These are phyloP conservation scores for Cetraspora pellucida DNA, from an alignment of 192 early-diverging fungal species.

Conservation along the genomic window DNA sequence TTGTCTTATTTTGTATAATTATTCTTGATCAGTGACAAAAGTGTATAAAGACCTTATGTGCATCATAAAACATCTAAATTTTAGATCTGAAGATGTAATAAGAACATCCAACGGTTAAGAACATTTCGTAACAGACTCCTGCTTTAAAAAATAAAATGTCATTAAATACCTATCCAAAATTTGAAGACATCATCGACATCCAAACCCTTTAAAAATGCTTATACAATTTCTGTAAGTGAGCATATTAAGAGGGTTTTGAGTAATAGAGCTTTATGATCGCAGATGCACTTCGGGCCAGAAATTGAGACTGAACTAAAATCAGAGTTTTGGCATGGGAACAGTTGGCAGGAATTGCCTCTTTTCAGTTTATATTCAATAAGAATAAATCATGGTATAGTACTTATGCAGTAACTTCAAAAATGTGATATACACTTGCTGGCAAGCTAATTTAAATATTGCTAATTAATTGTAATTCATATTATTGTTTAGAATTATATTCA, in stretches of 20 bases:
- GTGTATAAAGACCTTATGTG: neutral
- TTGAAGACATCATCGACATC: neutral
- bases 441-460: no score
- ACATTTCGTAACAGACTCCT: neutral
- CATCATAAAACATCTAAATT: neutral
- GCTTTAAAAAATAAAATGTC: neutral
- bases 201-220: neutral
- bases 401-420: no score
- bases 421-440: neutral
- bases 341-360: neutral
- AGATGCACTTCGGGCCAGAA: neutral
- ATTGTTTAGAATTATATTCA: neutral
- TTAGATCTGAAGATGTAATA: neutral
- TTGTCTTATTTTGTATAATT: no score
- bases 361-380: neutral
- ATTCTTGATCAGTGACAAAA: neutral
- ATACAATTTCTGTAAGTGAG: neutral
- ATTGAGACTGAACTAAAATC: neutral
- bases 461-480: neutral
- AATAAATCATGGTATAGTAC: neutral
- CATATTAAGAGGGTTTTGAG: neutral
- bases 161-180: neutral
- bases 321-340: neutral
- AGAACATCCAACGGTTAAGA: neutral
- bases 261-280: neutral